phyloP scores from a whole-genome alignment of 306 rosid genomes.

The Mimosa bimucronata region DNA sequence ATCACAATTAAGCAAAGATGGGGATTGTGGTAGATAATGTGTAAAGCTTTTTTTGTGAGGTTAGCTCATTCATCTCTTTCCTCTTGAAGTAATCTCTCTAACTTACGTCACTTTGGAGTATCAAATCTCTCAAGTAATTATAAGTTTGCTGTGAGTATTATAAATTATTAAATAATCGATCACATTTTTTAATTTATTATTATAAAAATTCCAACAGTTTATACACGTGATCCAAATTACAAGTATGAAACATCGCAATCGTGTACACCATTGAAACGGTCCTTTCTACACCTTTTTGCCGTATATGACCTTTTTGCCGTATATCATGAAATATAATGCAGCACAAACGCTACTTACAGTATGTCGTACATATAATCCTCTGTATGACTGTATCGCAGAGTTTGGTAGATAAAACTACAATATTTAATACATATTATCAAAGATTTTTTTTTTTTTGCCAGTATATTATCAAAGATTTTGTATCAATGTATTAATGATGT shows the following conservation, averaged over 20 bases:
- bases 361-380: no score
- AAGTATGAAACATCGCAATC: slow-evolving; percentile 8
- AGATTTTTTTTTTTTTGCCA: no score
- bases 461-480: no score
- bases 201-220: slow-evolving; percentile 14
- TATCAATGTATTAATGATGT: no score
- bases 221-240: slow-evolving; percentile 40
- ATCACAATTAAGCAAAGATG: slow-evolving; percentile 48
- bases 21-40: slow-evolving; percentile 48
- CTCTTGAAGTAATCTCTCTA: slow-evolving; percentile 40
- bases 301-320: no score
- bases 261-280: neutral
- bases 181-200: neutral
- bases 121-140: slow-evolving; percentile 3
- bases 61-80: slow-evolving; percentile 63
- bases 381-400: no score
- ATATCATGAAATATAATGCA: no score
- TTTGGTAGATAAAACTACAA: no score
- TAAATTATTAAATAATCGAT: neutral
- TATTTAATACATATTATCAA: no score
- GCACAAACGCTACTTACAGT: no score
- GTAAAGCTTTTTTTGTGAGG: slow-evolving; percentile 39
- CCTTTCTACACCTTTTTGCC: no score
- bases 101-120: slow-evolving; percentile 29
- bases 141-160: neutral